A percentile compares a stretch with the other conserved stretches of the same genome.
phyloP scores from a whole-genome alignment of 345 rosid genomes.

The Ceriops tagal region DNA sequence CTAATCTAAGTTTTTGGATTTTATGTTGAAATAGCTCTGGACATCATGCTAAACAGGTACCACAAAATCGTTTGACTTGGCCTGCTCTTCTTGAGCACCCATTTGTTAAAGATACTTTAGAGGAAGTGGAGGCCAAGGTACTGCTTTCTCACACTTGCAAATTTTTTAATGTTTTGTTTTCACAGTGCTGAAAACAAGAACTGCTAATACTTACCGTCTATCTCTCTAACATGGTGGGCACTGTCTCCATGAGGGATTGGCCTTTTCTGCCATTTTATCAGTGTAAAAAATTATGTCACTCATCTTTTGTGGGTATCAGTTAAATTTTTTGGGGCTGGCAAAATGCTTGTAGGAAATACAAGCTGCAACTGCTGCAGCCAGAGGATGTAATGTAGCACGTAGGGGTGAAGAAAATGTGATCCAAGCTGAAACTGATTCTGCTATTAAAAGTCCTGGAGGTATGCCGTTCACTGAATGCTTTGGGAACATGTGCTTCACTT shows the following conservation, averaged over 20 bases:
- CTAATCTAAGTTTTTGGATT: constrained; percentile 1
- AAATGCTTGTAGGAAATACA: constrained; percentile 46
- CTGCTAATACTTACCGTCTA: background rate
- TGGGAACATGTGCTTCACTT: constrained; percentile 7
- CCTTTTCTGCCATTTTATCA: background rate
- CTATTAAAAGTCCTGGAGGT: constrained; percentile 30
- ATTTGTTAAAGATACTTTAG: constrained; percentile 68
- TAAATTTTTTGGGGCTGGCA: background rate
- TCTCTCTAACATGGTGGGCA: background rate
- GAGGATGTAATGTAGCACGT: constrained; percentile 37
- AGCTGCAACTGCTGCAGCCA: constrained; percentile 35
- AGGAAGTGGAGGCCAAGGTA: constrained; percentile 73
- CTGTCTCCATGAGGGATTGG: background rate
- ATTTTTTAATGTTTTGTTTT: background rate
- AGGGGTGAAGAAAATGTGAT: constrained; percentile 43
- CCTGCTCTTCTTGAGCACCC: constrained; percentile 95
- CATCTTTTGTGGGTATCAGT: background rate
- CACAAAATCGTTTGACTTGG: constrained; percentile 91
- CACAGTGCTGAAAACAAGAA: background rate
- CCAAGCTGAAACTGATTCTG: constrained; percentile 43
- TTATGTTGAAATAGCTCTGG: background rate
- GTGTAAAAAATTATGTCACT: background rate
- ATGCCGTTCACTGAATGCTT: constrained; percentile 11
- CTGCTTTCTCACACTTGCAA: constrained; percentile 13
- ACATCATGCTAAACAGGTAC: constrained; percentile 52